A percentile compares a stretch with the other conserved stretches of the same genome.
phyloP scores from a whole-genome alignment of 768 basidiomycete species.

The Mycena vulgaris region DNA sequence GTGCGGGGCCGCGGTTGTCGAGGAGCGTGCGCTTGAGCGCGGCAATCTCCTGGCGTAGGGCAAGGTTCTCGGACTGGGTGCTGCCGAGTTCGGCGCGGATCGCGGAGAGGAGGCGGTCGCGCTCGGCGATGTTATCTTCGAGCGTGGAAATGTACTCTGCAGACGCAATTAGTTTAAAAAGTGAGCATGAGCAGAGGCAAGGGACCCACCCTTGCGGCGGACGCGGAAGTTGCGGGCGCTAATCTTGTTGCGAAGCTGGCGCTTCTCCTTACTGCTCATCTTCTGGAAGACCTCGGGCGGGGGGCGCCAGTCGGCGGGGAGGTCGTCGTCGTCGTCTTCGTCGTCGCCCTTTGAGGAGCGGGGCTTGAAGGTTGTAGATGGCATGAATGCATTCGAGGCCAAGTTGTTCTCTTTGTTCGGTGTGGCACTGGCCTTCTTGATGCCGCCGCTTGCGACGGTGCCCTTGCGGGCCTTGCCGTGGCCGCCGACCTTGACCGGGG shows the following conservation, averaged over 20 bases:
- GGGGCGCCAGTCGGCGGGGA: slow-evolving; percentile 88
- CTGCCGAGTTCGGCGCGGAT: slow-evolving; percentile 88
- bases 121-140: slow-evolving; percentile 93
- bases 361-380: slow-evolving; percentile 38
- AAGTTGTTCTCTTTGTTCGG: slow-evolving; percentile 56
- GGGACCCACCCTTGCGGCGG: slow-evolving; percentile 83
- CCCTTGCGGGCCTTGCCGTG: slow-evolving; percentile 75
- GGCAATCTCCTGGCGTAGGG: slow-evolving; percentile 83
- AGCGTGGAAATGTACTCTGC: slow-evolving; percentile 95
- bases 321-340: slow-evolving; percentile 65
- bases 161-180: slow-evolving; percentile 30
- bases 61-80: slow-evolving; percentile 85
- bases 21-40: slow-evolving; percentile 83
- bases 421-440: slow-evolving; percentile 66
- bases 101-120: slow-evolving; percentile 91
- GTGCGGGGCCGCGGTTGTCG: slow-evolving; percentile 67
- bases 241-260: slow-evolving; percentile 97
- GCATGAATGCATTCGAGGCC: slow-evolving; percentile 44
- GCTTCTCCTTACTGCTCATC: slow-evolving; percentile 95
- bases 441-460: slow-evolving; percentile 81
- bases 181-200: slow-evolving; percentile 25
- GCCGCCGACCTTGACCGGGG: slow-evolving; percentile 71
- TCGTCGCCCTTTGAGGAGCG: slow-evolving; percentile 37
- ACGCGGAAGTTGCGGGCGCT: slow-evolving; percentile 96
- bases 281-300: slow-evolving; percentile 95